Base-by-base conservation (phyloP, 371 early-diverging fungal genomes). In the Furculomyces boomerangus region DNA sequence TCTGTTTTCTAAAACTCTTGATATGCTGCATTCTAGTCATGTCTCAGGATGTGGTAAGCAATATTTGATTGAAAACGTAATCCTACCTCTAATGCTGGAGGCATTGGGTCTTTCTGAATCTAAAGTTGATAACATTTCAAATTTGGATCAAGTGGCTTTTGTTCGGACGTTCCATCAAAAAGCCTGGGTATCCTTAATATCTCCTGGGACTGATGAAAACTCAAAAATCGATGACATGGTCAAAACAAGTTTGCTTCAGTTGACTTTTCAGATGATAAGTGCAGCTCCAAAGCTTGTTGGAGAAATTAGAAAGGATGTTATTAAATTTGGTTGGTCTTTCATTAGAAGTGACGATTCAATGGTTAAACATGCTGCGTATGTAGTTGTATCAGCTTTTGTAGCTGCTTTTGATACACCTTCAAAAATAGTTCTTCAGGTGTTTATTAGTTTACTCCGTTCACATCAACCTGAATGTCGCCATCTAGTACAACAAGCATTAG, bases 321-420 rank as follows among this genome's bases (percentile, higher is more conserved):
- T 94, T 63, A 90, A 89, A 57, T 91, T 88, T 70, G 93, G 88
- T 0, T 98, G 94, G 93, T 79, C 78, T 46, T 84, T 85, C 57
- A 66, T 89, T 41, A 85, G 88, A 55, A 67, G 84, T 22, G 92
- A 96, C 54, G 97, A 98, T 55, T 74, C 89, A 7, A 90, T 88
- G 16, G 81, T 86, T 64, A 94, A 93, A 58, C 91, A 94, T 57
- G 83, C 96, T 0, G 88, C 97, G 1, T 93, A 92, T 63, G 93
- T 92, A 3, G 63, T 93, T 26, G 76, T 93, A 49, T 82, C 93
- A 1, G 76, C 84, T 27, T 93, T 93, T 61, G 86, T 95, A 52
- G 80, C 86, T 10, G 86, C 88, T 0, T 94, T 80, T 60, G 91
- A 93, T 32, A 89, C 93, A 2, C 93, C 96, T 7, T 70, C 79